These are phyloP conservation scores for Anastatica hierochuntica DNA, from an alignment of 345 rosid genomes.

Conservation along the genomic window DNA sequence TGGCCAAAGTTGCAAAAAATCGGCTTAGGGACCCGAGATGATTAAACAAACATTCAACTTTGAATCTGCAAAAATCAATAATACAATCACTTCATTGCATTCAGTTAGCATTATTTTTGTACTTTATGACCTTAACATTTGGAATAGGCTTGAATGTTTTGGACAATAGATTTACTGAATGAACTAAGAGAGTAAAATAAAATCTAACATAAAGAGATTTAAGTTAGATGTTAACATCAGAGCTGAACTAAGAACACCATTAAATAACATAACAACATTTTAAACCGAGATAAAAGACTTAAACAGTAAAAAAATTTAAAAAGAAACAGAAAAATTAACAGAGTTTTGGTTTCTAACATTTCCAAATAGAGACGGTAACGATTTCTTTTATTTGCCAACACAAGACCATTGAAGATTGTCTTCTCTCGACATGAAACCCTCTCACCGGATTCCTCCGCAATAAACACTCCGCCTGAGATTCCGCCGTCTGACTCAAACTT, in stretches of 20 bases:
- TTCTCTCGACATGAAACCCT: slow-evolving; percentile 84
- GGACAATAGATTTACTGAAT: too few species aligned
- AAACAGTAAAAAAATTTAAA: not conserved
- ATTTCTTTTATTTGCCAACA: slow-evolving; percentile 90
- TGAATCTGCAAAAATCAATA: slow-evolving; percentile 17
- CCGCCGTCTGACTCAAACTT: slow-evolving; percentile 66
- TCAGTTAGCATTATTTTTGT: not conserved
- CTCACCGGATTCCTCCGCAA: slow-evolving; percentile 50
- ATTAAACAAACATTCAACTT: slow-evolving; percentile 31
- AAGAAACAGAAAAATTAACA: not conserved
- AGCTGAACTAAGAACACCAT: slow-evolving; percentile 1
- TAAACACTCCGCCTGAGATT: slow-evolving; percentile 80
- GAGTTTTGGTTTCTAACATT: slow-evolving; percentile 38
- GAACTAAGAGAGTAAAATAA: too few species aligned
- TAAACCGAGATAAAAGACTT: not conserved
- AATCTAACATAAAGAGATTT: not conserved
- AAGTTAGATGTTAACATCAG: too few species aligned
- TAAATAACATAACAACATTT: slow-evolving; percentile 16
- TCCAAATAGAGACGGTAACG: slow-evolving; percentile 85
- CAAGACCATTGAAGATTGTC: slow-evolving; percentile 56
- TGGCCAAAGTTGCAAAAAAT: not conserved
- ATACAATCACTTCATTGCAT: not conserved
- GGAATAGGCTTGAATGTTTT: too few species aligned
- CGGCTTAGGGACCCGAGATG: slow-evolving; percentile 16
- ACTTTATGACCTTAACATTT: not conserved